phyloP scores from a whole-genome alignment of 2,329 filamentous ascomycete genomes.

The Pezizomycotina sp. region DNA sequence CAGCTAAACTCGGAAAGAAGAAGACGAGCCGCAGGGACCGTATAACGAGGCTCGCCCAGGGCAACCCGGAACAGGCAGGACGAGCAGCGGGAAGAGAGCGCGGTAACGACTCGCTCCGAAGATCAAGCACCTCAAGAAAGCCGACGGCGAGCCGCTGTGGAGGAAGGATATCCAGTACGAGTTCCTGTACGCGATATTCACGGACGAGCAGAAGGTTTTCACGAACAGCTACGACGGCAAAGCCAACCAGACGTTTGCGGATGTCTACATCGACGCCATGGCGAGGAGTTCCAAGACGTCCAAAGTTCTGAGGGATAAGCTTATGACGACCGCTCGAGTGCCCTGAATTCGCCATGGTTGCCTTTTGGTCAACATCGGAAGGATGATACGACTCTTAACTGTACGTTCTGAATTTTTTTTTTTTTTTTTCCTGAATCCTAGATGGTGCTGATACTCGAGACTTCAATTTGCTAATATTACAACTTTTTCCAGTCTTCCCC shows the following conservation, averaged over 20 bases:
- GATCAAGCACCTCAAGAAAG: conserved; percentile 72
- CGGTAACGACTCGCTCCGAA: conserved; percentile 43
- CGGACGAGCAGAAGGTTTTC: conserved; percentile 59
- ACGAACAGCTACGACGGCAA: conserved; percentile 78
- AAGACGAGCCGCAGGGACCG: too few relatives aligned
- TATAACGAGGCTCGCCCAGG: too few relatives aligned
- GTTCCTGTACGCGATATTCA: conserved; percentile 65
- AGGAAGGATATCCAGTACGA: conserved; percentile 77
- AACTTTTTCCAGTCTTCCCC: conserved; percentile 58
- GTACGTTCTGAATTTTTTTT: conserved; percentile 36
- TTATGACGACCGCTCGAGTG: conserved; percentile 82
- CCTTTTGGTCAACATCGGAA: conserved; percentile 83
- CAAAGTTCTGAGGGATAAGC: conserved; percentile 93
- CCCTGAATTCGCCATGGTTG: conserved; percentile 99
- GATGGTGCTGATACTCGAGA: conserved; percentile 16
- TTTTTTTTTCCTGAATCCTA: conserved; percentile 15
- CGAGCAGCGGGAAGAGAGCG: neutral
- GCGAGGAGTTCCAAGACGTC: conserved; percentile 96
- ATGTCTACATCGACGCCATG: conserved; percentile 98
- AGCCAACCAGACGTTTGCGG: conserved; percentile 63
- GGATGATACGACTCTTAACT: conserved; percentile 98
- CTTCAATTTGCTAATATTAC: conserved; percentile 1
- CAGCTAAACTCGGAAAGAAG: too few relatives aligned
- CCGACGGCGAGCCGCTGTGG: conserved; percentile 76
- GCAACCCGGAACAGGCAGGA: neutral